Evolutionary conservation across 1,284 basidiomycete genomes (phyloP).

Genomic region (Rhodotorula sp.): DNA sequence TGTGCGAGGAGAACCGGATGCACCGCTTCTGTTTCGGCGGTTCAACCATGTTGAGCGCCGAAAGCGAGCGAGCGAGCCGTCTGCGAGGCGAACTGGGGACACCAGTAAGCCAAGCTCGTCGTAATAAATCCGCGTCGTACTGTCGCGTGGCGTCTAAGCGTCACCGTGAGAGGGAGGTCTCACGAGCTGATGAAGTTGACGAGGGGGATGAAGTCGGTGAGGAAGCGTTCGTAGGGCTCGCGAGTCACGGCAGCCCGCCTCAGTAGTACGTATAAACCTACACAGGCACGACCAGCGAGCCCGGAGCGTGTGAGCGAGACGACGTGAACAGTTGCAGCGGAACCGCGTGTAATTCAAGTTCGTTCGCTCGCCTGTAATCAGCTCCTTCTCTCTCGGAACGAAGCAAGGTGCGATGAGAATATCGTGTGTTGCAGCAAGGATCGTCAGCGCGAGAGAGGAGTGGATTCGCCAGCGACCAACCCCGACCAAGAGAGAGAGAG

Average conservation of each 20-base stretch:
- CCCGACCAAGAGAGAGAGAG: not conserved
- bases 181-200: not conserved
- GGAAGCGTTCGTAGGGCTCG: not conserved
- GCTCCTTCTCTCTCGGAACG: not conserved
- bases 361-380: not conserved
- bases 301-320: not conserved
- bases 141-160: too few relatives aligned
- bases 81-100: too few relatives aligned
- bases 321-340: not conserved
- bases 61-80: too few relatives aligned
- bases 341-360: too few relatives aligned
- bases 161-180: not conserved
- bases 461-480: not conserved
- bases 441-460: too few relatives aligned
- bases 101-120: too few relatives aligned
- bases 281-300: not conserved
- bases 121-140: not conserved
- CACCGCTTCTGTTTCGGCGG: slow-evolving; percentile 21
- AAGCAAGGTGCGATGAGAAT: too few relatives aligned
- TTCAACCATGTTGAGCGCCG: not conserved
- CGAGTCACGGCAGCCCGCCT: too few relatives aligned
- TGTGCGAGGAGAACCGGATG: not conserved
- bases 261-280: too few relatives aligned
- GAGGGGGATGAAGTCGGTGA: not conserved
- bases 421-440: too few relatives aligned